Evolutionary conservation across 1,139 yeast genomes (phyloP), one percentile per base, ranked within the genome.

Genomic region (Candida sanyaensis): DNA sequence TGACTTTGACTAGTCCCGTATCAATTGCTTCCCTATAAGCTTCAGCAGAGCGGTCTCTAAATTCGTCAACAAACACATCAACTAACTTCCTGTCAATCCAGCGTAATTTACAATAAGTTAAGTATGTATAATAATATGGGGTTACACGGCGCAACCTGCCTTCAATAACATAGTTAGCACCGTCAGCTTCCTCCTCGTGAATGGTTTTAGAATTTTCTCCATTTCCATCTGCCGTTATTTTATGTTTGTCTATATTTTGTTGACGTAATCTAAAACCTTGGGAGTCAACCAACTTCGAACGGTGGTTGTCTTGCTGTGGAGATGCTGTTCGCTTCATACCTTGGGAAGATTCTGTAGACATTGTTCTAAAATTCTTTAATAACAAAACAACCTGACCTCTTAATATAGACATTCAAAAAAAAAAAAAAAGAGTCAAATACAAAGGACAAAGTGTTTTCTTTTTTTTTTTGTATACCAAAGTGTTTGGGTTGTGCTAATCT

Each of bases 31-130:
- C 71, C 48, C 68, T 67, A 63, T 93, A 93, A 62, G 87, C 87
- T 11, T 76, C 81, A 29, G 81, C 80, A 17, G 86, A 84, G 48
- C 89, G 75, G 59, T 92, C 96, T 50, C 99, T 73, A 61, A 95
- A 95, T 63, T 95, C 99, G 33, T 78, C 77, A 2, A 83, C 72
- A 59, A 95, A 93, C 4, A 95, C 81, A 49, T 93, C 98, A 17
- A 90, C 56, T 43, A 95, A 67, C 36, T 82, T 83, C 12, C 89
- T 73, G 59, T 87, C 95, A 57, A 93, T 77, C 99, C 99, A 95
- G 58, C 99, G 76, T 62, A 80, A 71, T 64, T 95, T 95, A 66
- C 97, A 92, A 62, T 86, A 89, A 0, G 99, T 93, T 64, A 89
- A 73, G 62, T 93, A 92, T 0, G 96, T 91, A 69, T 83, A 93